Evolutionary conservation across 2,329 filamentous ascomycete species (phyloP).

Genomic region (Hypomyces rosellus): DNA sequence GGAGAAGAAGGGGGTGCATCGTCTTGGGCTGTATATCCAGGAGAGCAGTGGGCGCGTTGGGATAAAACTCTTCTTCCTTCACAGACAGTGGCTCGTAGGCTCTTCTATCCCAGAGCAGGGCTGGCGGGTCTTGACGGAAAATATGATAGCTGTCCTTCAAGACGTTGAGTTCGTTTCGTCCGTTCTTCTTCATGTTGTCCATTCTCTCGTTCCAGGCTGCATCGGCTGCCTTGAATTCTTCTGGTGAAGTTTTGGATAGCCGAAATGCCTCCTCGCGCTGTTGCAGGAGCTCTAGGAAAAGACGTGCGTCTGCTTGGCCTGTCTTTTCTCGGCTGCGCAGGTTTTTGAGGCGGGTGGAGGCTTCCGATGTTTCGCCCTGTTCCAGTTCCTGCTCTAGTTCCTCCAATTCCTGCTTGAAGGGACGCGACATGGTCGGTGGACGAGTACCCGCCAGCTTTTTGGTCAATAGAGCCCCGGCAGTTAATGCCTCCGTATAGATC

Average conservation of each 20-base stretch:
- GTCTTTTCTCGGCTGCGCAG: slow-evolving; percentile 24
- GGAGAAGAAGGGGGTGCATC: slow-evolving; percentile 41
- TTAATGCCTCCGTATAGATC: slow-evolving; percentile 19
- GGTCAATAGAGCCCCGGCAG: slow-evolving; percentile 18
- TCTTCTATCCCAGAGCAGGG: slow-evolving; percentile 64
- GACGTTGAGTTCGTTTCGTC: slow-evolving; percentile 30
- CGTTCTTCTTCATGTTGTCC: slow-evolving; percentile 26
- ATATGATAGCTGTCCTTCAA: slow-evolving; percentile 49
- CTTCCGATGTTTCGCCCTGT: slow-evolving; percentile 1
- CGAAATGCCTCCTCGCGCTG: slow-evolving; percentile 23
- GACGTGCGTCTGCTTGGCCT: slow-evolving; percentile 14
- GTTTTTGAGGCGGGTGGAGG: slow-evolving; percentile 18
- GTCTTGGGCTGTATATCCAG: slow-evolving; percentile 61
- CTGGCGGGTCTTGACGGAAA: slow-evolving; percentile 41
- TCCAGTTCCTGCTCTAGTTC: slow-evolving; percentile 27
- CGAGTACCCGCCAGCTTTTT: slow-evolving; percentile 24
- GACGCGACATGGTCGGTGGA: slow-evolving; percentile 29
- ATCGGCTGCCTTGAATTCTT: slow-evolving; percentile 24
- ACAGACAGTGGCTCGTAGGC: slow-evolving; percentile 62
- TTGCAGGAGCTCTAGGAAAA: slow-evolving; percentile 28
- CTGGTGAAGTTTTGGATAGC: slow-evolving; percentile 15
- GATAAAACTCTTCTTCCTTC: slow-evolving; percentile 58
- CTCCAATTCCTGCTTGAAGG: slow-evolving; percentile 37
- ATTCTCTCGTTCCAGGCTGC: slow-evolving; percentile 31
- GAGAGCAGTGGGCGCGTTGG: slow-evolving; percentile 49